A percentile compares a stretch with the other conserved stretches of the same genome.
phyloP scores from a whole-genome alignment of 805 yeast genomes.

The Kazachstania bromeliacearum region DNA sequence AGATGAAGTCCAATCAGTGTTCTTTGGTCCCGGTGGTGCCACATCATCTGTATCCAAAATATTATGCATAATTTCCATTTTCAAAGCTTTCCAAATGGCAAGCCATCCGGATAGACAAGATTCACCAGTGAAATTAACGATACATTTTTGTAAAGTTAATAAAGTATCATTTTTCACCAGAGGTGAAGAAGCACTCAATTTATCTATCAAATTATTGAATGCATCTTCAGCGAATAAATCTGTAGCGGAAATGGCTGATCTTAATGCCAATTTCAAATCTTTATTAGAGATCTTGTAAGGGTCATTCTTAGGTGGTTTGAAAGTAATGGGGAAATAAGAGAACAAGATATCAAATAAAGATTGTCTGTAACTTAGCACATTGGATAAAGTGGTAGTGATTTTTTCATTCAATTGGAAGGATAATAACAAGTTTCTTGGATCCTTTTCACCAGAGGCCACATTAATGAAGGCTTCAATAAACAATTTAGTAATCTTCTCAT shows the following conservation, averaged over 20 bases:
- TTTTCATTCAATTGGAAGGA: conserved; percentile 50
- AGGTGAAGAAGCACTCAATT: conserved; percentile 67
- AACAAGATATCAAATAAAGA: conserved; percentile 81
- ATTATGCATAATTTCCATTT: conserved; percentile 79
- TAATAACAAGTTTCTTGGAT: conserved; percentile 73
- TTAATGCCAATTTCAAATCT: conserved; percentile 55
- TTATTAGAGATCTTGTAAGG: conserved; percentile 74
- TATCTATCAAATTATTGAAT: conserved; percentile 69
- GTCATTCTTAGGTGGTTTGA: conserved; percentile 76
- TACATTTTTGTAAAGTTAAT: conserved; percentile 47
- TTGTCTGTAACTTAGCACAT: conserved; percentile 35
- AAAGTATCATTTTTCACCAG: conserved; percentile 67
- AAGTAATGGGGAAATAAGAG: conserved; percentile 94
- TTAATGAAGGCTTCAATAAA: conserved; percentile 53
- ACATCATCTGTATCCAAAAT: conserved; percentile 37
- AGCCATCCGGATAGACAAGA: conserved; percentile 55
- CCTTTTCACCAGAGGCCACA: conserved; percentile 82
- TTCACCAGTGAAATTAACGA: conserved; percentile 40
- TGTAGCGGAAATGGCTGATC: conserved; percentile 54
- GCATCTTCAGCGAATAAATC: conserved; percentile 59
- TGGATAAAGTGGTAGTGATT: conserved; percentile 34
- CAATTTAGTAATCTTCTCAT: conserved; percentile 13
- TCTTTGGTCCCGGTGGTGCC: background rate
- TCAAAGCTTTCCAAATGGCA: conserved; percentile 77
- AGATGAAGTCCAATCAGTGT: conserved; percentile 2